A percentile compares a stretch with the other conserved stretches of the same genome.
These are phyloP conservation scores for Globisporangium heterothallicum DNA, from an alignment of 352 stramenopile species.

Conservation along the genomic window DNA sequence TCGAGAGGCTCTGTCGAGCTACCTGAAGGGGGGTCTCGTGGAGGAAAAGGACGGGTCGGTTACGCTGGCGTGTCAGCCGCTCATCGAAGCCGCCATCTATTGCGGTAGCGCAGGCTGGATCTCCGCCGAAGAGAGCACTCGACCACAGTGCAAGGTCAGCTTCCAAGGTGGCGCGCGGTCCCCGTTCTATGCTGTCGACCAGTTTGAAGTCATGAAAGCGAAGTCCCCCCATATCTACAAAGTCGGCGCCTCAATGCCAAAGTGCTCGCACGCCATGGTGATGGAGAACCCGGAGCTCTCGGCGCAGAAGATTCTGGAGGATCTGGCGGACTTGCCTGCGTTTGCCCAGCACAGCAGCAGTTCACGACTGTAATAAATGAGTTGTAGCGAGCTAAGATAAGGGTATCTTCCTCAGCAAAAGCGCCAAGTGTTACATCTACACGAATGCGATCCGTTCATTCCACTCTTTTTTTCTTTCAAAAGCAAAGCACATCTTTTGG, in stretches of 20 bases:
- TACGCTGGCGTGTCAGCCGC: slow-evolving; percentile 28
- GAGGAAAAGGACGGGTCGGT: slow-evolving; percentile 21
- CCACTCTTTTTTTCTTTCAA: no score
- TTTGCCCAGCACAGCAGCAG: neutral
- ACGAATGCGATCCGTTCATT: no score
- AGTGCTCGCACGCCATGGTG: slow-evolving; percentile 29
- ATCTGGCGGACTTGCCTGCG: slow-evolving; percentile 17
- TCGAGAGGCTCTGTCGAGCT: slow-evolving; percentile 26
- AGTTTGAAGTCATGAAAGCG: slow-evolving; percentile 19
- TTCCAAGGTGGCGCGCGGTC: slow-evolving; percentile 30
- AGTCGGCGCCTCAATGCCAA: slow-evolving; percentile 19
- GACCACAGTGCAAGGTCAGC: slow-evolving; percentile 25
- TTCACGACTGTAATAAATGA: slow-evolving; percentile 10
- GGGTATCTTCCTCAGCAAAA: no score
- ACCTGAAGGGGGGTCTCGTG: slow-evolving; percentile 24
- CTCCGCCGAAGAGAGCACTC: slow-evolving; percentile 21
- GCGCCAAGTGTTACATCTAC: no score
- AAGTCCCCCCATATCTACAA: slow-evolving; percentile 27
- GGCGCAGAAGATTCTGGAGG: slow-evolving; percentile 21
- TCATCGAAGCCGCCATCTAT: slow-evolving; percentile 34
- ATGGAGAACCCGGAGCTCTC: slow-evolving; percentile 28
- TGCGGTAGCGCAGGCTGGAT: slow-evolving; percentile 25
- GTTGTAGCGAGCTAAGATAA: no score
- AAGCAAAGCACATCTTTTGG: no score
- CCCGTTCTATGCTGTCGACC: slow-evolving; percentile 21